Base-by-base conservation (phyloP, 2,329 filamentous ascomycete species). In the Pseudohalonectria lignicola region DNA sequence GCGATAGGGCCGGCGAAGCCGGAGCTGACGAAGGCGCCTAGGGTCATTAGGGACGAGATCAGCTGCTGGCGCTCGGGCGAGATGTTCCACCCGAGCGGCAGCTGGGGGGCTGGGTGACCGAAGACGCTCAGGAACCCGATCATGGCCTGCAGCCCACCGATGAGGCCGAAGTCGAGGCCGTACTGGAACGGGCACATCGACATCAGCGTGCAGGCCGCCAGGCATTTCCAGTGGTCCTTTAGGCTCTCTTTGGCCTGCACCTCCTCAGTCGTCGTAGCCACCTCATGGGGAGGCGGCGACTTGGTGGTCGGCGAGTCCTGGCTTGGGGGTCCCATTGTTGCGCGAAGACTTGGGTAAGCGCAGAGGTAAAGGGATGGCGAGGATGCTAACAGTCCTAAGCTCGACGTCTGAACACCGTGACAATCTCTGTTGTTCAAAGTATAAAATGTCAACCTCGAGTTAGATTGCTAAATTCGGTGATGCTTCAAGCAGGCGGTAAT, bases 171-270 rank as follows among this genome's bases (percentile, higher is more conserved):
- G 43, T 71, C 49, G 31, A 67, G 53, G 20, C 67, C 67, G 48
- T 71, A 71, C 41, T 71, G 67, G 43, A 71, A 71, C 0, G 67
- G 65, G 17, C 61, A 65, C 50, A 70, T 60, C 4, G 64, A 62
- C 13, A 70, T 58, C 1, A 71, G 50, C 1, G 63, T 62, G 40
- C 67, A 69, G 17, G 66, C 67, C 2, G 47, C 45, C 4, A 56
- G 46, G 13, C 51, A 53, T 29, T 50, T 55, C 52, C 52, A 55
- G 39, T 57, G 54, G 19, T 52, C 46, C 18, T 41, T 47, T 4
- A 57, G 45, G 19, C 42, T 39, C 12, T 26, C 23, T 12, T 26
- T 26, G 8, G 12, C 12, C 23, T 26, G 8, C 12, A 26, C 23
- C 12, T 26, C 12, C 23, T 26, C 23, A 12, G 23, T 7, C 23